Conservation (phyloP, 768 basidiomycete species). For the Suillus alpinus region DNA sequence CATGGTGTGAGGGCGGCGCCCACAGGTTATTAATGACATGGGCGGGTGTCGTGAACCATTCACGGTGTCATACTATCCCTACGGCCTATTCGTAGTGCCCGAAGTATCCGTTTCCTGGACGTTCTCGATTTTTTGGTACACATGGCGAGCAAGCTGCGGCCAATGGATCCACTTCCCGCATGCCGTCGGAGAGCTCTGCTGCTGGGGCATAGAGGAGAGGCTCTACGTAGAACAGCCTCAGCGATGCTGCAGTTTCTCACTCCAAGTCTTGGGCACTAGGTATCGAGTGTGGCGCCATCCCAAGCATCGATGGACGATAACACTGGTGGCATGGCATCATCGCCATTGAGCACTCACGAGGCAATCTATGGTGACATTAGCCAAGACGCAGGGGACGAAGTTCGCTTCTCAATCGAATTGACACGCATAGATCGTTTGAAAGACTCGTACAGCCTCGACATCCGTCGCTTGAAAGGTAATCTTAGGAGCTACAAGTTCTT, state of each 20-base stretch:
- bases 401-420: slow-evolving; percentile 93
- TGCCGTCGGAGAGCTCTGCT: slow-evolving; percentile 40
- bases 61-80: too few species aligned
- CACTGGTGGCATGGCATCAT: slow-evolving; percentile 19
- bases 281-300: slow-evolving; percentile 36
- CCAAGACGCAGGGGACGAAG: slow-evolving; percentile 91
- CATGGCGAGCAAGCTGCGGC: slow-evolving; percentile 31
- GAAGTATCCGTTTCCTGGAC: too few species aligned
- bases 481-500: slow-evolving; percentile 90
- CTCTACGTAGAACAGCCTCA: slow-evolving; percentile 5
- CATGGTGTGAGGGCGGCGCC: too few species aligned
- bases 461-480: slow-evolving; percentile 89
- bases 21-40: too few species aligned
- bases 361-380: slow-evolving; percentile 75
- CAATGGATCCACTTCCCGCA: slow-evolving; percentile 37
- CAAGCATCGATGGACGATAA: slow-evolving; percentile 51
- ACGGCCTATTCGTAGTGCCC: too few species aligned
- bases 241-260: slow-evolving; percentile 28
- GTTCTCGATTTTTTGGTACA: too few species aligned
- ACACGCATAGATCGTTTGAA: slow-evolving; percentile 87
- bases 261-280: slow-evolving; percentile 49
- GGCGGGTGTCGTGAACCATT: too few species aligned
- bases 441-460: slow-evolving; percentile 89
- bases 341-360: slow-evolving; percentile 38
- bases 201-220: slow-evolving; percentile 20